A percentile compares a stretch with the other conserved stretches of the same genome.
Evolutionary conservation across 2,329 filamentous ascomycete species (phyloP).

Genomic region (Alternaria ventricosa): DNA sequence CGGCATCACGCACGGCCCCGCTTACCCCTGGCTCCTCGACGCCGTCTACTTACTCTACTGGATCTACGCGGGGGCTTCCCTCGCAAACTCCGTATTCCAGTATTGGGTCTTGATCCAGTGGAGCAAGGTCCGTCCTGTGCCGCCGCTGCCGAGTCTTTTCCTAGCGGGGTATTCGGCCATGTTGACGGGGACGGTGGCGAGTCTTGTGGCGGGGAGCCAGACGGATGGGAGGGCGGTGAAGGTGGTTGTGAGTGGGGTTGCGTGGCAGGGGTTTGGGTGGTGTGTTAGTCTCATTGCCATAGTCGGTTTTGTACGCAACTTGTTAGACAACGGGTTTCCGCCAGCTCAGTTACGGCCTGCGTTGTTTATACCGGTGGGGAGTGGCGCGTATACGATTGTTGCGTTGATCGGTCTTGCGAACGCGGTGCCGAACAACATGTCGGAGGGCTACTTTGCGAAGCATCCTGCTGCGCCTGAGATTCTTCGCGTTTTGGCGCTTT

Average conservation of each 20-base stretch:
- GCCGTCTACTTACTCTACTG: constrained; percentile 49
- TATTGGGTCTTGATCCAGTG: constrained; percentile 67
- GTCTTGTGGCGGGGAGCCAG: constrained; percentile 66
- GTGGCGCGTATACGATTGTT: constrained; percentile 72
- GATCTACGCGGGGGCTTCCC: constrained; percentile 48
- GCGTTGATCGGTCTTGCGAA: constrained; percentile 71
- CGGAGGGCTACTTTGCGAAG: constrained; percentile 29
- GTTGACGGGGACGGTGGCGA: constrained; percentile 73
- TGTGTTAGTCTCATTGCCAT: constrained; percentile 72
- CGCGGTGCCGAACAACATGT: constrained; percentile 52
- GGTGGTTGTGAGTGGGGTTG: constrained; percentile 69
- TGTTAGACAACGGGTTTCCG: constrained; percentile 70
- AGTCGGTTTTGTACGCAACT: constrained; percentile 68
- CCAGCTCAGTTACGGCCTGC: constrained; percentile 66
- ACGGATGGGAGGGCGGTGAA: constrained; percentile 61
- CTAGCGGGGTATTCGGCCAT: constrained; percentile 72
- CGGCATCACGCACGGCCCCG: constrained; percentile 37
- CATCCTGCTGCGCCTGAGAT: constrained; percentile 32
- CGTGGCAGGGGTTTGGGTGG: constrained; percentile 72
- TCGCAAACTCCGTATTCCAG: constrained; percentile 45
- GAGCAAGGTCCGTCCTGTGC: constrained; percentile 60
- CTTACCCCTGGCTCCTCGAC: constrained; percentile 45
- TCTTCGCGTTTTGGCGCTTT: constrained; percentile 51
- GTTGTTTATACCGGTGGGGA: constrained; percentile 76
- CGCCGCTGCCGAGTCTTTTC: constrained; percentile 75